These are phyloP conservation scores for Debaryomyces tyrocola DNA, from an alignment of 805 yeast genomes.

Conservation along the genomic window DNA sequence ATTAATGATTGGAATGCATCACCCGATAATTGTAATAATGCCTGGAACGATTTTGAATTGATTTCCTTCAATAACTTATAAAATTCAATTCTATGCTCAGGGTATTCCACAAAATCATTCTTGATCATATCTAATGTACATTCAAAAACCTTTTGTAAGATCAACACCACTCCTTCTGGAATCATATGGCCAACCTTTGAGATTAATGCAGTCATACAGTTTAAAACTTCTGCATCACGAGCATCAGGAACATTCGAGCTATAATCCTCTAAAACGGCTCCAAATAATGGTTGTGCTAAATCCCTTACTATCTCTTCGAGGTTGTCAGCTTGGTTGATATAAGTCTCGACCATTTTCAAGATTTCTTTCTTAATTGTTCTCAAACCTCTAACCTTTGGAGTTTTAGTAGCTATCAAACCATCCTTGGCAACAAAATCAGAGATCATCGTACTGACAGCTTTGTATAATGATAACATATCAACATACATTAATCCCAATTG, in stretches of 20 bases:
- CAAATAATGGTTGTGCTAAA: conserved; percentile 77
- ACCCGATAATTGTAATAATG: conserved; percentile 84
- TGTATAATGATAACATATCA: conserved; percentile 86
- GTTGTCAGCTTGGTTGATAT: conserved; percentile 83
- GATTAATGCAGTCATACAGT: conserved; percentile 90
- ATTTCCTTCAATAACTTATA: conserved; percentile 87
- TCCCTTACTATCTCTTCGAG: conserved; percentile 80
- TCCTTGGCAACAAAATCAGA: conserved; percentile 75
- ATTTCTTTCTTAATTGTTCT: conserved; percentile 96
- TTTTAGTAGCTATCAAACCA: conserved; percentile 88
- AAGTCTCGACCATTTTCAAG: conserved; percentile 83
- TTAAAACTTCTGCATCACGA: conserved; percentile 95
- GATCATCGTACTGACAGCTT: conserved; percentile 84
- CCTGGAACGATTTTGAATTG: conserved; percentile 79
- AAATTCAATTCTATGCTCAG: conserved; percentile 96
- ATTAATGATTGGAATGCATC: conserved; percentile 88
- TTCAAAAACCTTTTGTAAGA: conserved; percentile 88
- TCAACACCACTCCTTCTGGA: conserved; percentile 84
- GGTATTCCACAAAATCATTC: conserved; percentile 93
- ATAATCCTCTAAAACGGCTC: conserved; percentile 88
- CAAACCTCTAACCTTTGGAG: conserved; percentile 92
- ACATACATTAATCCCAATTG: conserved; percentile 85
- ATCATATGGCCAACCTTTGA: conserved; percentile 83
- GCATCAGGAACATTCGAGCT: conserved; percentile 89
- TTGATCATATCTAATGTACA: conserved; percentile 94